These are phyloP conservation scores for Jatropha multifida DNA, from an alignment of 441 rosid species.

Conservation along the genomic window DNA sequence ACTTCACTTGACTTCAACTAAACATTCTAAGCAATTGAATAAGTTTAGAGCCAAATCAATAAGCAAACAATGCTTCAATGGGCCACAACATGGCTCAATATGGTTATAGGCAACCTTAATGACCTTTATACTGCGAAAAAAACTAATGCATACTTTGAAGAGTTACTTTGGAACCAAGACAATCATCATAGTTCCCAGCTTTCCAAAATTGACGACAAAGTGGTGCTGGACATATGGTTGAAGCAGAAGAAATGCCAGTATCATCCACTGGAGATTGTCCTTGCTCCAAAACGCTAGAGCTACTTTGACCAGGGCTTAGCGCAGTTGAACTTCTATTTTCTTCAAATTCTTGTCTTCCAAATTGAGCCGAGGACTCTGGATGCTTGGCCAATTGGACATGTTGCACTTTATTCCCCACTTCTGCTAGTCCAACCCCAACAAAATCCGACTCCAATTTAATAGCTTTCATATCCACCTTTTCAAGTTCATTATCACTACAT, in stretches of 20 bases:
- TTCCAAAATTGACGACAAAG: constrained; percentile 92
- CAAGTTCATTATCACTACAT: constrained; percentile 25
- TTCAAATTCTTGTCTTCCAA: constrained; percentile 47
- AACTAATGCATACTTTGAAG: constrained; percentile 55
- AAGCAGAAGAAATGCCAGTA: constrained; percentile 57
- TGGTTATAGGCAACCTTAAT: not conserved
- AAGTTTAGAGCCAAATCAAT: not conserved
- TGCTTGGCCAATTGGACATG: constrained; percentile 22
- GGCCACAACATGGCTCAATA: not conserved
- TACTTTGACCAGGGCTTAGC: constrained; percentile 49
- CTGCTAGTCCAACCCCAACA: constrained; percentile 18
- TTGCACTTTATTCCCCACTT: constrained; percentile 18
- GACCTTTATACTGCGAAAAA: not conserved
- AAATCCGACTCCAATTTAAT: constrained; percentile 48
- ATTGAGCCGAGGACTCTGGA: constrained; percentile 29
- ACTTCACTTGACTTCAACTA: not conserved
- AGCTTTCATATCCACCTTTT: constrained; percentile 39
- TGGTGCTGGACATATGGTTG: constrained; percentile 64
- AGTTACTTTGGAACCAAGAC: constrained; percentile 45
- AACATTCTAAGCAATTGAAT: not conserved
- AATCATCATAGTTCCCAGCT: constrained; percentile 69
- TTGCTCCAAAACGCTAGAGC: constrained; percentile 67
- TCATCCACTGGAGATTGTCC: constrained; percentile 71
- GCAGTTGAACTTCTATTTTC: constrained; percentile 56
- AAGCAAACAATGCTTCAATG: not conserved